Percentiles rank a stretch among this genome's conserved stretches.
phyloP scores from a whole-genome alignment of 768 basidiomycete species.

The Chiua virens region DNA sequence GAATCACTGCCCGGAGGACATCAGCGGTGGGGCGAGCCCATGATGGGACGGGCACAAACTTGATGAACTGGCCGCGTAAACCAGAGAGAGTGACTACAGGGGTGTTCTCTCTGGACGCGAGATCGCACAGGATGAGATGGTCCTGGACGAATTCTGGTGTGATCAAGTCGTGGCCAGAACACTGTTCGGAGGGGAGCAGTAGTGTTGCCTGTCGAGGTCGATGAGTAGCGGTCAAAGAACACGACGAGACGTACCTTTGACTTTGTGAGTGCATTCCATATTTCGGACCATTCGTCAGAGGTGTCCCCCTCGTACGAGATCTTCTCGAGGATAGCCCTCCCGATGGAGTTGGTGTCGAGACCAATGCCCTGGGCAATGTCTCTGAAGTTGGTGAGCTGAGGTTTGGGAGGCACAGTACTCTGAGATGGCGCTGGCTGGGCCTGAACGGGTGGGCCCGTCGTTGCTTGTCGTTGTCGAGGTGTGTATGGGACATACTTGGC shows the following conservation, averaged over 20 bases:
- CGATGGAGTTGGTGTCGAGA: constrained; percentile 60
- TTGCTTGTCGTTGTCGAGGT: constrained; percentile 63
- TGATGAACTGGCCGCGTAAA: constrained; percentile 65
- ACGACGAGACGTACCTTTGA: constrained; percentile 58
- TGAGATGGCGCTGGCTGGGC: too few species aligned
- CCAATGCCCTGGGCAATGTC: constrained; percentile 69
- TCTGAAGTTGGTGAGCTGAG: constrained; percentile 78
- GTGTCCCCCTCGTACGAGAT: constrained; percentile 56
- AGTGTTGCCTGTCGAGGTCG: constrained; percentile 61
- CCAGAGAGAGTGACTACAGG: constrained; percentile 81
- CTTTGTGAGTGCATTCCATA: constrained; percentile 61
- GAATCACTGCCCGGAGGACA: constrained; percentile 29
- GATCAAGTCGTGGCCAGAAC: constrained; percentile 54
- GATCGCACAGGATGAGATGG: constrained; percentile 72
- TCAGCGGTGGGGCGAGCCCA: constrained; percentile 32
- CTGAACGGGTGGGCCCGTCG: too few species aligned
- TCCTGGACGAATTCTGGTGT: constrained; percentile 79
- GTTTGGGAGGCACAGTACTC: constrained; percentile 60
- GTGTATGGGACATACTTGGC: constrained; percentile 76
- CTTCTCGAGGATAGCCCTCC: constrained; percentile 79
- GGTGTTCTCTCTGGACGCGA: constrained; percentile 42
- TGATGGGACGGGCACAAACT: constrained; percentile 45
- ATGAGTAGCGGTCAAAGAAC: background rate
- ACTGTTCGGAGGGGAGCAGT: constrained; percentile 69
- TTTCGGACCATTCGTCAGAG: constrained; percentile 62